phyloP scores from a whole-genome alignment of 345 rosid species.

The Lumnitzera racemosa region DNA sequence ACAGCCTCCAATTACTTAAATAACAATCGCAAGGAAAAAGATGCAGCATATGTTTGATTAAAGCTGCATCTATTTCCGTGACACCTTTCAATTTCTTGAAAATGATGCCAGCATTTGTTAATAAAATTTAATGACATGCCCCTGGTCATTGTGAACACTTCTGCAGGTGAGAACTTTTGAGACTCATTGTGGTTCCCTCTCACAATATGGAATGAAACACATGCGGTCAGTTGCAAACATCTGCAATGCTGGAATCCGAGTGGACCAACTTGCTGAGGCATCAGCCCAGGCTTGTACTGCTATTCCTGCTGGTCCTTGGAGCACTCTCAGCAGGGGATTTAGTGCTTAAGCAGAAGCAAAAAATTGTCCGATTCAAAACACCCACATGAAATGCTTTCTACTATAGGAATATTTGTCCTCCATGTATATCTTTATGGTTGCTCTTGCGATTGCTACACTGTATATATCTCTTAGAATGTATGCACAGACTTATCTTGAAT shows the following conservation, averaged over 20 bases:
- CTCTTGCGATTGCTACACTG: conserved; percentile 16
- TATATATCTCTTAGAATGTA: conserved; percentile 14
- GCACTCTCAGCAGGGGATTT: conserved; percentile 76
- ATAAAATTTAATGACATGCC: too few relatives aligned
- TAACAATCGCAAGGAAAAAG: too few relatives aligned
- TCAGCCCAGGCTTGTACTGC: conserved; percentile 78
- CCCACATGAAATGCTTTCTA: background rate
- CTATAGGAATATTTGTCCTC: too few relatives aligned
- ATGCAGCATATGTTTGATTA: too few relatives aligned
- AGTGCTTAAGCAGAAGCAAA: conserved; percentile 36
- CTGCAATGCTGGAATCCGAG: conserved; percentile 71
- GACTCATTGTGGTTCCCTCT: conserved; percentile 74
- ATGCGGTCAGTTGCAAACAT: conserved; percentile 88
- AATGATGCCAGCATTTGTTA: too few relatives aligned
- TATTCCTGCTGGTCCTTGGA: conserved; percentile 69
- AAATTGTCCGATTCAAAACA: background rate
- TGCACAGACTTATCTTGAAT: background rate
- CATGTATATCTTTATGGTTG: too few relatives aligned
- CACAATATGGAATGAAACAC: conserved; percentile 96
- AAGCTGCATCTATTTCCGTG: too few relatives aligned
- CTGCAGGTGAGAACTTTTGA: conserved; percentile 83
- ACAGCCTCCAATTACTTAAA: too few relatives aligned
- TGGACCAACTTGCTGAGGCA: conserved; percentile 69
- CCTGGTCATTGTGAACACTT: background rate
- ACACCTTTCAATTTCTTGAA: too few relatives aligned